Percentiles rank a stretch among this genome's conserved stretches.
Conservation (phyloP, 106 monocot species). For the Allium cepa region DNA sequence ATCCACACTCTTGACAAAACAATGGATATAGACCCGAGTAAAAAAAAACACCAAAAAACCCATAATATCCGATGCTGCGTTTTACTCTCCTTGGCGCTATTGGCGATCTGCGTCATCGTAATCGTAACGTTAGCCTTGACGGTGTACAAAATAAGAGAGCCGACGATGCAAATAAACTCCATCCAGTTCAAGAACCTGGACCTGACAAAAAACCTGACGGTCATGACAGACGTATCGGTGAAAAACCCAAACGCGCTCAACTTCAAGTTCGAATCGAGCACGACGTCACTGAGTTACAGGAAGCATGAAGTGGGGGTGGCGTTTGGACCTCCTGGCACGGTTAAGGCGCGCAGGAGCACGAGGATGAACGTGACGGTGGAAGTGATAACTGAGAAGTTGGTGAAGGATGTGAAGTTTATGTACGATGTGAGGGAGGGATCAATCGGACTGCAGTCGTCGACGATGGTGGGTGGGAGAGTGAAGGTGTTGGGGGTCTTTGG, state of each 20-base stretch:
- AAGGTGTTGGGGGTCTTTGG: constrained; percentile 32
- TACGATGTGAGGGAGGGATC: constrained; percentile 13
- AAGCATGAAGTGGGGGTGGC: constrained; percentile 14
- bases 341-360: constrained; percentile 14
- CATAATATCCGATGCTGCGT: no score
- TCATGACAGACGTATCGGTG: constrained; percentile 30
- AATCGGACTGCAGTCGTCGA: constrained; percentile 26
- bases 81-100: neutral
- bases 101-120: constrained; percentile 1
- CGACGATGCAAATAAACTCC: constrained; percentile 38
- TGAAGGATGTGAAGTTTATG: constrained; percentile 3
- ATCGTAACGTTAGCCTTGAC: constrained; percentile 20
- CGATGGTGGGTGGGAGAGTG: constrained; percentile 44
- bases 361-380: constrained; percentile 22
- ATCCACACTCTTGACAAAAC: no score
- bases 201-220: constrained; percentile 2
- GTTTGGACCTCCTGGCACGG: constrained; percentile 18
- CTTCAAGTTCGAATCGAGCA: constrained; percentile 16
- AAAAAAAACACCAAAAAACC: no score
- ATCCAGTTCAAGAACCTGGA: constrained; percentile 13
- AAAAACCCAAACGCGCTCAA: constrained; percentile 29
- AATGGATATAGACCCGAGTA: no score
- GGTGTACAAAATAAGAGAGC: constrained; percentile 34
- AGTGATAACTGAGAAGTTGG: constrained; percentile 12
- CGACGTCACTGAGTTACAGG: constrained; percentile 26